phyloP scores from a whole-genome alignment of 805 yeast species.

The Metschnikowia gelsemii region DNA sequence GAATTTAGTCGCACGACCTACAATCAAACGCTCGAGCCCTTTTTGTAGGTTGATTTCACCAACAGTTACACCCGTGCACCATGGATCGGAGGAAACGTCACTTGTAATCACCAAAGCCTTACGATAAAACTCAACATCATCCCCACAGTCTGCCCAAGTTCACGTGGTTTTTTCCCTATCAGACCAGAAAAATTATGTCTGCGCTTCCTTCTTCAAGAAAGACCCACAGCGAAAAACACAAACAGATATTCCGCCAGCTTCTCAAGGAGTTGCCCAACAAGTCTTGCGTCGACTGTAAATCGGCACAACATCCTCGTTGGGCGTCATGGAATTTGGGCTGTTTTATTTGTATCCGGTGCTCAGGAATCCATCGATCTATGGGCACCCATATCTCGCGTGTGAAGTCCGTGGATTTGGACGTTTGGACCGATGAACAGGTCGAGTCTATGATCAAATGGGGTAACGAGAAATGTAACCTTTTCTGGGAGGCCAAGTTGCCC shows the following conservation, averaged over 20 bases:
- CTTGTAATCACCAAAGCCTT: too few species aligned
- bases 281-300: slow-evolving; percentile 88
- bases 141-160: too few species aligned
- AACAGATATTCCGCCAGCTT: slow-evolving; percentile 69
- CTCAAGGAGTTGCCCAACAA: slow-evolving; percentile 76
- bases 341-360: slow-evolving; percentile 89
- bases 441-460: slow-evolving; percentile 84
- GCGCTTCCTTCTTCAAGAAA: slow-evolving; percentile 46
- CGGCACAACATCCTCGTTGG: slow-evolving; percentile 92
- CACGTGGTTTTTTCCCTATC: too few species aligned
- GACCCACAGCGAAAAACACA: slow-evolving; percentile 54
- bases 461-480: slow-evolving; percentile 70
- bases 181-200: slow-evolving; percentile 15
- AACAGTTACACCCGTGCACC: slow-evolving; percentile 17
- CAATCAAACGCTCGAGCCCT: too few species aligned
- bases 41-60: too few species aligned
- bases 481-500: slow-evolving; percentile 84
- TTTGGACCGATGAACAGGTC: slow-evolving; percentile 94
- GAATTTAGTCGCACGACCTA: too few species aligned
- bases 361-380: slow-evolving; percentile 92
- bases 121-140: too few species aligned
- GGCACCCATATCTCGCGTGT: slow-evolving; percentile 95
- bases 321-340: slow-evolving; percentile 95
- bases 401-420: slow-evolving; percentile 89
- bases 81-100: slow-evolving; percentile 3